These are phyloP conservation scores for Fraxinus sp. DNA, from an alignment of 305 asterid species.

Conservation along the genomic window DNA sequence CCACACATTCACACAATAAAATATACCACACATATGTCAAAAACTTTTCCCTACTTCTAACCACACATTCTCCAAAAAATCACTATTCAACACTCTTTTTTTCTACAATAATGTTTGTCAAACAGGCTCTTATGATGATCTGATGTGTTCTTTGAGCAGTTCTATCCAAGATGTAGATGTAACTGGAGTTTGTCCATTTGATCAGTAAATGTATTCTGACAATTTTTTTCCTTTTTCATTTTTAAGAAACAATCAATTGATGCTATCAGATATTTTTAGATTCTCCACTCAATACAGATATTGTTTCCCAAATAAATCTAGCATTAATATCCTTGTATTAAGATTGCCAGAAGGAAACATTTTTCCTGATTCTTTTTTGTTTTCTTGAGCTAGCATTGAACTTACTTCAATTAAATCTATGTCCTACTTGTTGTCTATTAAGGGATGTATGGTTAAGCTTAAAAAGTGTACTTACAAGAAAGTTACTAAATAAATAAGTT, in stretches of 20 bases:
- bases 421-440: background rate
- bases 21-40: no score
- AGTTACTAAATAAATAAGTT: background rate
- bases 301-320: background rate
- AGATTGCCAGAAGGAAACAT: background rate
- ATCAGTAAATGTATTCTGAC: background rate
- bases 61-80: no score
- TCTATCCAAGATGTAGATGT: background rate
- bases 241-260: background rate
- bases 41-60: no score
- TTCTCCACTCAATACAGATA: background rate
- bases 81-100: background rate
- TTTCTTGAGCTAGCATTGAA: background rate
- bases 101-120: background rate
- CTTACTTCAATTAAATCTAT: background rate
- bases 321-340: background rate
- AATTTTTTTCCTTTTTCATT: background rate
- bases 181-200: background rate
- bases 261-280: background rate
- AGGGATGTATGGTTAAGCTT: background rate
- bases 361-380: background rate
- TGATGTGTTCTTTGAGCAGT: background rate
- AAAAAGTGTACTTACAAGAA: background rate
- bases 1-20: no score
- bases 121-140: background rate